Evolutionary conservation across 2,329 filamentous ascomycete genomes (phyloP), one percentile per base, ranked within the genome.

Genomic region (Cladosporium sphaerospermum): DNA sequence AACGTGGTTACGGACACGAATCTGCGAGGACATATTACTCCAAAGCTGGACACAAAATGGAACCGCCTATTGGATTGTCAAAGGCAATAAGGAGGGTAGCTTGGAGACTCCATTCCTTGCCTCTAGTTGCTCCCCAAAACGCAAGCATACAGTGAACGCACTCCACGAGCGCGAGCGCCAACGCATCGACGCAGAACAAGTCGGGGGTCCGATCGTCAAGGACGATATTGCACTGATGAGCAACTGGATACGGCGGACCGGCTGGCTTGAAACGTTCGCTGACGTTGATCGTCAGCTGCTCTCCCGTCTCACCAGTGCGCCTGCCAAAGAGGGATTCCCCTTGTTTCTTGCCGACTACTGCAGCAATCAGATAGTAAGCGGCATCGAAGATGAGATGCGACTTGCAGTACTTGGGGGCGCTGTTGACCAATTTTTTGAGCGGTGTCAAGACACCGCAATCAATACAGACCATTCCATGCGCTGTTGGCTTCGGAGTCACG

Each of bases 401-500:
- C 40, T 54, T 16, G 34, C 19, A 13, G 23, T 14, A 13, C 44
- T 54, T n/a, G 46, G 45, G 10, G 14, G 14, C 14, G 53, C 46
- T 18, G 41, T 42, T 11, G 47, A 45, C 14, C 4, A 50, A 16
- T 50, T 52, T 28, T 46, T 54, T 23, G 47, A 52, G n/a, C 19
- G 23, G 33, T 54, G 47, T 23, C 41, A 54, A 39, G 53, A 54
- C 33, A 54, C 53, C 14, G 41, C 23, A 31, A 23, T 3, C 3
- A 32, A 54, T 23, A 54, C 53, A 5, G 42, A 46, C 37, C 23
- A 51, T 14, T 54, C 47, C 10, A 45, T 52, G 13, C 47, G 32
- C 16, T 54, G 53, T 36, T 54, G 47, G 41, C 53, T 54, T 9
- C 18, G 53, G 31, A 54, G 53, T 32, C 36, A 51, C 36, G n/a